Conservation (phyloP, 208 protist genomes). For the Leishmania guyanensis region DNA sequence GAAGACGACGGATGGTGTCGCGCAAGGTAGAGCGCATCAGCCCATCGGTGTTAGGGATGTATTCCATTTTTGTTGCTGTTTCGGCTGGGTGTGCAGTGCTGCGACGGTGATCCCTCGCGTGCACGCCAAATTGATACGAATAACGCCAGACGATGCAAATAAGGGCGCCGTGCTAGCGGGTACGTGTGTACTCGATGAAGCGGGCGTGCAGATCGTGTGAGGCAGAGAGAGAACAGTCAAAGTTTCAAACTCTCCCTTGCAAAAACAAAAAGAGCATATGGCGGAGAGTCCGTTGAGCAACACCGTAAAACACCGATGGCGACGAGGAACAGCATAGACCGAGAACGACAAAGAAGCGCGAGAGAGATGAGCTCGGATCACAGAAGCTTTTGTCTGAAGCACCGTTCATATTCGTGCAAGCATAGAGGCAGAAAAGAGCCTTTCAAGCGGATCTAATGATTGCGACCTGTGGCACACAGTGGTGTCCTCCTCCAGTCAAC, state of each 20-base stretch:
- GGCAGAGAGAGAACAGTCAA: neutral
- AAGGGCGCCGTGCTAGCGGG: neutral
- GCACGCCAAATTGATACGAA: neutral
- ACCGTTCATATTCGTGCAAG: neutral
- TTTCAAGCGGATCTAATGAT: neutral
- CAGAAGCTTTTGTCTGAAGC: neutral
- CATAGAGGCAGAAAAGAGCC: neutral
- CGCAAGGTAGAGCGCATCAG: conserved; percentile 73
- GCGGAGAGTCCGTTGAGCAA: neutral
- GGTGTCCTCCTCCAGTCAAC: neutral
- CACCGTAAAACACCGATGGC: neutral
- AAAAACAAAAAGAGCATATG: neutral
- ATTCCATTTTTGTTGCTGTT: conserved; percentile 20
- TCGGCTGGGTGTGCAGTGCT: neutral
- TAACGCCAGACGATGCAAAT: neutral
- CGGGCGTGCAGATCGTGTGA: neutral
- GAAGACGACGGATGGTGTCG: conserved; percentile 69
- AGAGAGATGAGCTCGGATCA: neutral
- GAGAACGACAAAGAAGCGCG: neutral
- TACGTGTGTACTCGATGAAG: neutral
- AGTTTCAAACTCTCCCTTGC: neutral
- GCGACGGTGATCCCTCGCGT: neutral
- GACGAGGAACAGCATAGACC: neutral
- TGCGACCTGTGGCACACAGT: neutral
- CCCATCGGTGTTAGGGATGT: conserved; percentile 62